These are phyloP conservation scores for Lumnitzera racemosa DNA, from an alignment of 345 rosid genomes.

Conservation along the genomic window DNA sequence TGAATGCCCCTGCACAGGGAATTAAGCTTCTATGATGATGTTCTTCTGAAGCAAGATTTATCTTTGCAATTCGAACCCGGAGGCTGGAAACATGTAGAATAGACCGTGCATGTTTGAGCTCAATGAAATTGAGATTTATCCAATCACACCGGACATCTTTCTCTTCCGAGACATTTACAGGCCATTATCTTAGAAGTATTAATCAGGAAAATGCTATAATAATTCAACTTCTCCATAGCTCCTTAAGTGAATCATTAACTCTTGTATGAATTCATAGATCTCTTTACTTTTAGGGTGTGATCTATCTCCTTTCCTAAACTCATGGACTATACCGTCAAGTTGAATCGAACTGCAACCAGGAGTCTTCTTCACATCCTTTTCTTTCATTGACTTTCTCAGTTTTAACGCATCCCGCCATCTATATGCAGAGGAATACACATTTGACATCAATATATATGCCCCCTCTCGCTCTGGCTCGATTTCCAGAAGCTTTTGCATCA, in stretches of 20 bases:
- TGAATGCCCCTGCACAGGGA: too few species aligned
- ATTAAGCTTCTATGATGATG: too few species aligned
- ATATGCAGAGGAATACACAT: constrained; percentile 38
- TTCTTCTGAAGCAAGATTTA: too few species aligned
- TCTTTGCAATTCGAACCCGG: too few species aligned
- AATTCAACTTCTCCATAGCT: constrained; percentile 7
- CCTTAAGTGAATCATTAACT: constrained; percentile 21
- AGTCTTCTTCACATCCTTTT: constrained; percentile 31
- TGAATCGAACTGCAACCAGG: constrained; percentile 58
- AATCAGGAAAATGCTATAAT: not conserved
- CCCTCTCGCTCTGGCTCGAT: constrained; percentile 35
- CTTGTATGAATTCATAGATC: constrained; percentile 20
- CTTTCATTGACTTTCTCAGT: constrained; percentile 42
- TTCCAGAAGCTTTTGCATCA: constrained; percentile 24
- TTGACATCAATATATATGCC: constrained; percentile 43
- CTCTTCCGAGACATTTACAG: too few species aligned
- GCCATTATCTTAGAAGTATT: too few species aligned
- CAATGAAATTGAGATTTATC: too few species aligned
- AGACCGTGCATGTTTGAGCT: too few species aligned
- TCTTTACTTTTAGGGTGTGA: constrained; percentile 24
- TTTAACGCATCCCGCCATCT: constrained; percentile 44
- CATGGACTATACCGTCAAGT: constrained; percentile 36
- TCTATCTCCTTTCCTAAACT: constrained; percentile 46
- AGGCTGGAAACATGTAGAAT: too few species aligned
- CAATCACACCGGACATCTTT: too few species aligned